These are phyloP conservation scores for Aspergillus novofumigatus DNA, from an alignment of 2,329 filamentous ascomycete genomes.

Conservation along the genomic window DNA sequence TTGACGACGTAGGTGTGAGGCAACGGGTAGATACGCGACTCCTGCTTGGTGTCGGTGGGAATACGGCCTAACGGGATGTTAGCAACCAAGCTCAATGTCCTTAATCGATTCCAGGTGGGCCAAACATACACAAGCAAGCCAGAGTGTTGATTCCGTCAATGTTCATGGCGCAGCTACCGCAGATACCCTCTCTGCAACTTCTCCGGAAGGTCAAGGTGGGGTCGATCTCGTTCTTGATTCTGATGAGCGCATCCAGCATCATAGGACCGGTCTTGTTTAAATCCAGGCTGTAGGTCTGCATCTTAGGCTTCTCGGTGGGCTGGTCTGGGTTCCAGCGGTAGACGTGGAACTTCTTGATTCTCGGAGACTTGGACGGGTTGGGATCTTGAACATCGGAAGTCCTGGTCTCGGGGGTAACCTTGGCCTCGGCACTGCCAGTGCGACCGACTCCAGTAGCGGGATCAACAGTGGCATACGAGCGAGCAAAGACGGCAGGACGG, in stretches of 20 bases:
- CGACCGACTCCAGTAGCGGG: constrained; percentile 28
- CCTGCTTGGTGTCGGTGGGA: constrained; percentile 71
- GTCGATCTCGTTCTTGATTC: constrained; percentile 99
- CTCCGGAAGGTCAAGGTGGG: constrained; percentile 93
- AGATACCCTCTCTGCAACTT: constrained; percentile 97
- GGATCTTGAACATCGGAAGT: constrained; percentile 61
- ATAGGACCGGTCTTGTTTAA: constrained; percentile 99
- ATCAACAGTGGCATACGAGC: constrained; percentile 47
- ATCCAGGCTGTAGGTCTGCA: constrained; percentile 93
- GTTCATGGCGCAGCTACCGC: constrained; percentile 99
- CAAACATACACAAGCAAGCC: constrained; percentile 87
- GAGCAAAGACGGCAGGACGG: constrained; percentile 36
- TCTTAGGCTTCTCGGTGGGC: constrained; percentile 85
- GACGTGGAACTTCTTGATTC: constrained; percentile 93
- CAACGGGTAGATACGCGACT: constrained; percentile 93
- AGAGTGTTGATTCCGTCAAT: constrained; percentile 98
- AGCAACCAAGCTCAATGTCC: constrained; percentile 6
- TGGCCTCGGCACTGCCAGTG: constrained; percentile 23
- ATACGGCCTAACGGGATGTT: constrained; percentile 68
- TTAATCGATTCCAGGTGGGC: background rate
- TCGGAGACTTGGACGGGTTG: constrained; percentile 52
- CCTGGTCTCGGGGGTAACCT: constrained; percentile 46
- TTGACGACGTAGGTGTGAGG: constrained; percentile 99
- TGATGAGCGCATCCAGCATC: constrained; percentile 93
- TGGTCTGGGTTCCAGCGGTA: constrained; percentile 98